Percentiles rank a stretch among this genome's conserved stretches.
phyloP scores from a whole-genome alignment of 805 yeast species.

The Yarrowia sp. region DNA sequence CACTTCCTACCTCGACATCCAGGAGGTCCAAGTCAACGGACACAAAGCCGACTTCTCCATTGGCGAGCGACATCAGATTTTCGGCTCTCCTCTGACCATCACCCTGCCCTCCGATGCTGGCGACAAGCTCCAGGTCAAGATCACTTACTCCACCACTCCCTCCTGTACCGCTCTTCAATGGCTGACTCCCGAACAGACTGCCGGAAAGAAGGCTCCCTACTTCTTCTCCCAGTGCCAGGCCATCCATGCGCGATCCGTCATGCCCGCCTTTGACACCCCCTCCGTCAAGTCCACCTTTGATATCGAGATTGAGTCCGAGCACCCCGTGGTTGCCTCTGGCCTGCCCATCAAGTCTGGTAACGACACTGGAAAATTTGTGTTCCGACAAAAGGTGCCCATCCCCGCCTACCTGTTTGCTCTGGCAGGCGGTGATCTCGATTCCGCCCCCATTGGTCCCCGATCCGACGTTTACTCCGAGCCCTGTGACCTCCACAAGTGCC shows the following conservation, averaged over 20 bases:
- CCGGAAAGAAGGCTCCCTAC: slow-evolving; percentile 65
- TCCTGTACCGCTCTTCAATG: slow-evolving; percentile 84
- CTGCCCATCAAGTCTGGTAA: slow-evolving; percentile 25
- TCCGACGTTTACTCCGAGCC: slow-evolving; percentile 82
- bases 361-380: slow-evolving; percentile 43
- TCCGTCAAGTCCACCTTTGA: slow-evolving; percentile 65
- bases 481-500: slow-evolving; percentile 57
- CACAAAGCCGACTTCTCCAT: slow-evolving; percentile 35
- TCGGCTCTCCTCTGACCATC: slow-evolving; percentile 46
- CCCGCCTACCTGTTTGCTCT: slow-evolving; percentile 81
- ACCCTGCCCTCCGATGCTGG: slow-evolving; percentile 26
- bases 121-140: slow-evolving; percentile 28
- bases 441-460: slow-evolving; percentile 76
- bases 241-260: slow-evolving; percentile 80
- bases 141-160: slow-evolving; percentile 66
- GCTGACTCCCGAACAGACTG: slow-evolving; percentile 68
- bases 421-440: slow-evolving; percentile 74
- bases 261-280: slow-evolving; percentile 92
- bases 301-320: slow-evolving; percentile 57
- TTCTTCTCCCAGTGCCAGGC: slow-evolving; percentile 90
- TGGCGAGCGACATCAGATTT: slow-evolving; percentile 39
- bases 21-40: slow-evolving; percentile 46
- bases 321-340: slow-evolving; percentile 75
- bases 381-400: slow-evolving; percentile 74
- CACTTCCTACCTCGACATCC: slow-evolving; percentile 58